Evolutionary conservation across 306 rosid species (phyloP), one percentile per base, ranked within the genome.

Genomic region (Rosa persica): DNA sequence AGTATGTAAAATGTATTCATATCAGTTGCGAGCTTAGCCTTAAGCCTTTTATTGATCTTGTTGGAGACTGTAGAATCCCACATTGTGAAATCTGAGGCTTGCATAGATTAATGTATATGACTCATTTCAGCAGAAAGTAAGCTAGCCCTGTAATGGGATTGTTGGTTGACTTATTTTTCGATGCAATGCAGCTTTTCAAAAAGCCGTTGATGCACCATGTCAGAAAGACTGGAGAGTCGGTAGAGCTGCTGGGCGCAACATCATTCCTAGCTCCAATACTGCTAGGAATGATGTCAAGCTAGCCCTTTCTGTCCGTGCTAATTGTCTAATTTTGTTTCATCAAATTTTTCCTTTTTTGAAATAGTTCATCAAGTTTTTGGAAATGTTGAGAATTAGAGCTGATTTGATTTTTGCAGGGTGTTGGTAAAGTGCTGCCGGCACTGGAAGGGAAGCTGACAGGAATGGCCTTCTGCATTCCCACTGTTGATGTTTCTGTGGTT

Each of bases 151-250:
- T 55, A n/a, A 55, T 47, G 46, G 51, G 60, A 6, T 52, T 20
- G n/a, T 19, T 52, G 22, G 20, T 15, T 48, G 46, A 49, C 76
- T 36, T 6, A 9, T 42, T 11, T 11, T 20, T 42, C 9, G 5
- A 20, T 79, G 81, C 84, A 61, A 67, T 83, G 74, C 88, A 95
- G 99, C 96, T 57, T 85, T 93, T 6, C 98, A 91, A 85, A 95
- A 93, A 86, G 93, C 96, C 39, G 97, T 95, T 74, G 99, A 95
- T 87, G 99, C 93, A 9, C 98, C 91, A 36, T 95, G 98, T 81
- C 88, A 46, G 86, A 91, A 91, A 84, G 98, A 93, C 85, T 89
- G 99, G 97, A 93, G 98, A 80, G 96, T 97, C 76, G 97, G 99
- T 84, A 91, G 99, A 80, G 99, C 99, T 78, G 98, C 98, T 42